A percentile compares a stretch with the other conserved stretches of the same genome.
phyloP scores from a whole-genome alignment of 2,329 filamentous ascomycete species.

The Diaporthe sp. region DNA sequence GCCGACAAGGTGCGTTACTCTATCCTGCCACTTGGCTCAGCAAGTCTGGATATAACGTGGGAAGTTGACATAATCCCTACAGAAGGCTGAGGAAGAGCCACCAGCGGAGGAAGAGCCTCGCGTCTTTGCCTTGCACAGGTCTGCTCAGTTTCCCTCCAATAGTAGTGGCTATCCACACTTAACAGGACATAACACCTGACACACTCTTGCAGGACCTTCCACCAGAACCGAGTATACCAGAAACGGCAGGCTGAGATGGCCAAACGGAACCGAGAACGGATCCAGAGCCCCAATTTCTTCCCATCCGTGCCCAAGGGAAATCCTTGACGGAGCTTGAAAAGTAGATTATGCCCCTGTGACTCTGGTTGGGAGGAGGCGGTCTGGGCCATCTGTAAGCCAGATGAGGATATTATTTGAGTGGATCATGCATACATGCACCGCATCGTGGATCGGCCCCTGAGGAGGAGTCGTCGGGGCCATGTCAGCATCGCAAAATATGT shows the following conservation, averaged over 20 bases:
- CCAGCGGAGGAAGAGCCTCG: conserved; percentile 75
- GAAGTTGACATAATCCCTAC: conserved; percentile 55
- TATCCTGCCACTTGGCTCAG: neutral
- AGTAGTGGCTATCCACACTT: conserved; percentile 31
- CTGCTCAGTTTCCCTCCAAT: conserved; percentile 37
- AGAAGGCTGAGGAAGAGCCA: conserved; percentile 44
- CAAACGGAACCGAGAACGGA: conserved; percentile 82
- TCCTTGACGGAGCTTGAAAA: conserved; percentile 45
- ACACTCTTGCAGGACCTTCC: conserved; percentile 77
- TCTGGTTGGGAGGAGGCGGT: neutral
- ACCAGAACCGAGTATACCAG: conserved; percentile 84
- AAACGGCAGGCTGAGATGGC: conserved; percentile 82
- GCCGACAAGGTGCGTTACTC: conserved; percentile 43
- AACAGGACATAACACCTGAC: neutral
- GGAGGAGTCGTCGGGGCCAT: neutral
- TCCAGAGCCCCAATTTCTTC: conserved; percentile 83
- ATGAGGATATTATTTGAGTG: conserved; percentile 35
- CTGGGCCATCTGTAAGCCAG: conserved; percentile 28
- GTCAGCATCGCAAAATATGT: conserved; percentile 13
- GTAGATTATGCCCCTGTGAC: neutral
- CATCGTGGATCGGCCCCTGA: neutral
- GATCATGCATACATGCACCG: neutral
- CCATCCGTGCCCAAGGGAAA: conserved; percentile 81
- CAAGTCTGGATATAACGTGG: neutral
- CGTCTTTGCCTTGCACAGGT: conserved; percentile 88